Evolutionary conservation across 305 asterid species (phyloP).

Genomic region (Nicotiana rustica): DNA sequence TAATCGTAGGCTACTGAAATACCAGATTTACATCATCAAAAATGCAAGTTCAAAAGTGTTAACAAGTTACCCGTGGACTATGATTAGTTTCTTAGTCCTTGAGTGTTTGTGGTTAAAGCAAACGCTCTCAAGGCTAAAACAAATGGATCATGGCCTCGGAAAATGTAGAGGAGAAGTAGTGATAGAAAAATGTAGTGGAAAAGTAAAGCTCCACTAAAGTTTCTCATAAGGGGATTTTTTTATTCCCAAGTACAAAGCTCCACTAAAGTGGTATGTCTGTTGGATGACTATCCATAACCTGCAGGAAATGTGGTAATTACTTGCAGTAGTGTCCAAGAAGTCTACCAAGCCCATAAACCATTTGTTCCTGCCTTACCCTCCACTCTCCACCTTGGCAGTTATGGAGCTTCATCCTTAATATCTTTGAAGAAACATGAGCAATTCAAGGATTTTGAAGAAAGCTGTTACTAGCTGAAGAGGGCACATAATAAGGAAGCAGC

Average conservation of each 20-base stretch:
- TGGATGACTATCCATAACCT: neutral
- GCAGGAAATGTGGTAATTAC: constrained; percentile 20
- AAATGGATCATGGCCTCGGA: neutral
- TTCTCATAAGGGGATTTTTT: neutral
- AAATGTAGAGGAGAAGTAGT: neutral
- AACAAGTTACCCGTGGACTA: constrained; percentile 19
- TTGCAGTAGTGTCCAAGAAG: constrained; percentile 19
- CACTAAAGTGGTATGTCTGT: constrained; percentile 16
- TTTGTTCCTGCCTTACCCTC: constrained; percentile 18
- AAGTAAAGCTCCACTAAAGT: constrained; percentile 1
- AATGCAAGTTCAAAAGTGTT: constrained; percentile 1
- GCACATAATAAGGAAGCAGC: constrained; percentile 2
- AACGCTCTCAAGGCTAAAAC: neutral
- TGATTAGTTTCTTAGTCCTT: constrained; percentile 16
- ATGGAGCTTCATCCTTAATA: neutral
- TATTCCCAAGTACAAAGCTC: neutral
- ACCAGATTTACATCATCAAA: constrained; percentile 9
- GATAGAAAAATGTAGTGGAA: neutral
- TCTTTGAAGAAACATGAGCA: neutral
- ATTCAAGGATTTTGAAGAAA: neutral
- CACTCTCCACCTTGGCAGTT: neutral
- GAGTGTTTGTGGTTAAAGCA: neutral
- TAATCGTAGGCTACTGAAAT: neutral
- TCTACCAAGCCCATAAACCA: constrained; percentile 3
- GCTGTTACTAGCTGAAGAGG: neutral